Percentiles rank a stretch among this genome's conserved stretches.
These are phyloP conservation scores for Malassezia dermatis DNA, from an alignment of 1,284 basidiomycete genomes.

Conservation along the genomic window DNA sequence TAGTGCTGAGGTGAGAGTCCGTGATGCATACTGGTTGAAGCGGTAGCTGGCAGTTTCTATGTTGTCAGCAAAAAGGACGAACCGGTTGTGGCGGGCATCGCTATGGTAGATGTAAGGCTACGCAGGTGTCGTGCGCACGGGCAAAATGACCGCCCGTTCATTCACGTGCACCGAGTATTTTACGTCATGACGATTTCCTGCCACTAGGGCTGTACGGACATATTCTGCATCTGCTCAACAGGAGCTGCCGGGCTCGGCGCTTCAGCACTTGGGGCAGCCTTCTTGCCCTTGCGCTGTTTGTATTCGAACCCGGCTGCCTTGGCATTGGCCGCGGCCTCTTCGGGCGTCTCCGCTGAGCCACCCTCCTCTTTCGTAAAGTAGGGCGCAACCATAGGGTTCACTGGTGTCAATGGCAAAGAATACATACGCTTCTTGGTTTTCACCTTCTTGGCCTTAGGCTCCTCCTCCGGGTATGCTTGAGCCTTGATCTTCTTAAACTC, in stretches of 20 bases:
- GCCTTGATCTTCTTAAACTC: constrained; percentile 72
- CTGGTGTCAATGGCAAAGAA: not conserved
- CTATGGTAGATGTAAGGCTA: not conserved
- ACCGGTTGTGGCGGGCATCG: constrained; percentile 9
- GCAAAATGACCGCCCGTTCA: not conserved
- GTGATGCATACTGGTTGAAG: constrained; percentile 34
- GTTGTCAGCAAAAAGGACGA: not conserved
- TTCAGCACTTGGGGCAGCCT: not conserved
- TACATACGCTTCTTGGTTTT: constrained; percentile 32
- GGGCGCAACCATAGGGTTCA: constrained; percentile 32
- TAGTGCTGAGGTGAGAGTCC: constrained; percentile 54
- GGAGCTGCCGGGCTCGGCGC: not conserved
- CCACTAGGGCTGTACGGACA: constrained; percentile 8
- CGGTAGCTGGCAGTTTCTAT: constrained; percentile 41
- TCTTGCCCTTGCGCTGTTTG: constrained; percentile 17
- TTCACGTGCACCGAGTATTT: not conserved
- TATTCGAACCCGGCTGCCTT: constrained; percentile 21
- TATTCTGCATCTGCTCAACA: constrained; percentile 1
- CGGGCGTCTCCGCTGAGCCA: constrained; percentile 29
- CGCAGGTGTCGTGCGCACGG: not conserved
- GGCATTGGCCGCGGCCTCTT: constrained; percentile 20
- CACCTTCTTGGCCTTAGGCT: constrained; percentile 28
- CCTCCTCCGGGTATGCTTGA: constrained; percentile 64
- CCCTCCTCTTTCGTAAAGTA: constrained; percentile 28
- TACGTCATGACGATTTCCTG: not conserved